A percentile compares a stretch with the other conserved stretches of the same genome.
Evolutionary conservation across 768 basidiomycete species (phyloP).

Genomic region (Tulasnella sp.): DNA sequence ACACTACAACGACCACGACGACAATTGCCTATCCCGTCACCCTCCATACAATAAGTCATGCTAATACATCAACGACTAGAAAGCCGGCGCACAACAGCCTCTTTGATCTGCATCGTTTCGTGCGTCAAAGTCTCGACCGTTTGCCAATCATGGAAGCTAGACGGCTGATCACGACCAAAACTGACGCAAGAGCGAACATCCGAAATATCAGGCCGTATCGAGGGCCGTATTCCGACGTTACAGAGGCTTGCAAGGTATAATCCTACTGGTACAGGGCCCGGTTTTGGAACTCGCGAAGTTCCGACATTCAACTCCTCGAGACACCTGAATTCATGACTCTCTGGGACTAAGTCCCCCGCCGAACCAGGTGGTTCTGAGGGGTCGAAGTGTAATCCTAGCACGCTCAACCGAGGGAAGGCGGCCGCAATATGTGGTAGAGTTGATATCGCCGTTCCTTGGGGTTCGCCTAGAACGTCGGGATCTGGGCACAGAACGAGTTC

Average conservation of each 20-base stretch:
- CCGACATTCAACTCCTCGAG: background rate
- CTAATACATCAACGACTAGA: background rate
- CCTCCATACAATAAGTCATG: background rate
- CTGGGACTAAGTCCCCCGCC: background rate
- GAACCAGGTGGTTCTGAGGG: background rate
- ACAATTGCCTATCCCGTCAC: no score
- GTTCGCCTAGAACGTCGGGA: background rate
- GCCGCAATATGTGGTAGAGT: background rate
- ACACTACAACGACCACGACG: no score
- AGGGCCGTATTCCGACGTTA: background rate
- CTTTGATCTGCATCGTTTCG: background rate
- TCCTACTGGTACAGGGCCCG: background rate
- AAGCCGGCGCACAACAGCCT: background rate
- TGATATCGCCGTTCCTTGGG: background rate
- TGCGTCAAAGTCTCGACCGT: background rate
- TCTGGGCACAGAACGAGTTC: background rate
- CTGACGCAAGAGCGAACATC: background rate
- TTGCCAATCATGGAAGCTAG: background rate
- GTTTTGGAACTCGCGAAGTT: background rate
- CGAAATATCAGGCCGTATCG: background rate
- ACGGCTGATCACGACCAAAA: background rate
- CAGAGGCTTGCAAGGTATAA: background rate
- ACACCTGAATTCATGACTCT: background rate
- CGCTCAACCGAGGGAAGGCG: background rate
- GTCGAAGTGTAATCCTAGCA: background rate